Base-by-base conservation (phyloP, 129 eudicot species). In the carrot (Daucus carota) region DNA sequence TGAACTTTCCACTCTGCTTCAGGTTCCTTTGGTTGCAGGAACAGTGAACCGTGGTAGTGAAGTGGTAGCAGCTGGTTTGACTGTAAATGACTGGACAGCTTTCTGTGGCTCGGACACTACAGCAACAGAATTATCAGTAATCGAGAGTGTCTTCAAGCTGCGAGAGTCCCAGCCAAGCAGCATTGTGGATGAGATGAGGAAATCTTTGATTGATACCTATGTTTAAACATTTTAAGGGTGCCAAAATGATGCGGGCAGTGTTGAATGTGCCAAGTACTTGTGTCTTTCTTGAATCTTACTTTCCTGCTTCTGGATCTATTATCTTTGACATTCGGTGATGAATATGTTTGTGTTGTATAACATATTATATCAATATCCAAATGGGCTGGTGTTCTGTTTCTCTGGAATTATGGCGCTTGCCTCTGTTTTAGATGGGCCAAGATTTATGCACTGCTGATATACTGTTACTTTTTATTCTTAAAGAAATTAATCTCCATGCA, bases 31-130 rank as follows among this genome's bases (percentile, higher is more conserved):
- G 87, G 97, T 94, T 59, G 99, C 97, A 4, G 97, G 97, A 26
- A 94, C 99, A 2, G 99, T 94, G 73, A 91, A 94, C 80, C 96
- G 97, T 31, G 99, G 99, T 41, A 94, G 97, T 70, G 99, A 89
- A 66, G 97, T 91, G 20, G 85, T 94, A 40, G 96, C 85, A 28
- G 99, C 92, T 54, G 99, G 99, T n/a, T 69, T 94, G 80, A 85
- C 82, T 5, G 99, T 86, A 17, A 94, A 94, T 33, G 99, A 94
- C 81, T 94, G 99, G 99, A 91, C 96, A 0, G 96, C 97, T 1
- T 94, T 94, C 81, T 91, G 97, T 78, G 99, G 99, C 0, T 87
- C 94, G 0, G 97, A 89, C 80, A 89, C 98, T 1, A 91, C 99
- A 26, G 97, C 97, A 33, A 94, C 98, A 8, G 97, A 94, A 74